These are phyloP conservation scores for Trichosanthes truncata DNA, from an alignment of 306 rosid species.

Conservation along the genomic window DNA sequence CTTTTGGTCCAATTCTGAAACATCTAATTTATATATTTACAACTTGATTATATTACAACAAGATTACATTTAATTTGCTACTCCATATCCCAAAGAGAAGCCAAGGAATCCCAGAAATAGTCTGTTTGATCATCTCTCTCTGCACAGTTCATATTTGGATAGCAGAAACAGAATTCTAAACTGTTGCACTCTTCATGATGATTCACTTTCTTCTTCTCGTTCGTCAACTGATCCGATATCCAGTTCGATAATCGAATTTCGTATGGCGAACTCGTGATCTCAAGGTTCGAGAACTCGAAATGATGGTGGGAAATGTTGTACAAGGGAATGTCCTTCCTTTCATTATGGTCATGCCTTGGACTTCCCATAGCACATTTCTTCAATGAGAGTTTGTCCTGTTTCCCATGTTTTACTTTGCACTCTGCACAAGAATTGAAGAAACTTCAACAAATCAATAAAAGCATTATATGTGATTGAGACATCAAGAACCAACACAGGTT, in stretches of 20 bases:
- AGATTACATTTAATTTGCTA: neutral
- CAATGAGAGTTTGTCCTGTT: neutral
- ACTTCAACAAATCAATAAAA: neutral
- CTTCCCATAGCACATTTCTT: neutral
- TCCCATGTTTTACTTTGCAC: neutral
- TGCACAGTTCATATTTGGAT: slow-evolving; percentile 14
- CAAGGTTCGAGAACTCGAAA: slow-evolving; percentile 21
- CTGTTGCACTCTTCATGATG: slow-evolving; percentile 19
- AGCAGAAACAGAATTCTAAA: slow-evolving; percentile 11
- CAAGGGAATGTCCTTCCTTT: neutral
- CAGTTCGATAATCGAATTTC: slow-evolving; percentile 43
- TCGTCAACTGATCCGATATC: slow-evolving; percentile 36
- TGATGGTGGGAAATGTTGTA: slow-evolving; percentile 18
- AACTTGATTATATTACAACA: neutral
- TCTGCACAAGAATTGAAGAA: neutral
- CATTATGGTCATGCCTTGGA: neutral
- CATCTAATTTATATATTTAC: neutral
- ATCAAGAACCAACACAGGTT: neutral
- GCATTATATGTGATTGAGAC: neutral
- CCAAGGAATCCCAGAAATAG: slow-evolving; percentile 35
- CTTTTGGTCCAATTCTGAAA: neutral
- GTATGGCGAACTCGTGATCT: slow-evolving; percentile 33
- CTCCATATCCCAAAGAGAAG: slow-evolving; percentile 44
- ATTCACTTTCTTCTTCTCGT: slow-evolving; percentile 22
- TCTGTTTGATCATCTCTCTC: slow-evolving; percentile 4